Percentiles rank a stretch among this genome's conserved stretches.
These are phyloP conservation scores for Pleurotus djamor DNA, from an alignment of 768 basidiomycete genomes.

Conservation along the genomic window DNA sequence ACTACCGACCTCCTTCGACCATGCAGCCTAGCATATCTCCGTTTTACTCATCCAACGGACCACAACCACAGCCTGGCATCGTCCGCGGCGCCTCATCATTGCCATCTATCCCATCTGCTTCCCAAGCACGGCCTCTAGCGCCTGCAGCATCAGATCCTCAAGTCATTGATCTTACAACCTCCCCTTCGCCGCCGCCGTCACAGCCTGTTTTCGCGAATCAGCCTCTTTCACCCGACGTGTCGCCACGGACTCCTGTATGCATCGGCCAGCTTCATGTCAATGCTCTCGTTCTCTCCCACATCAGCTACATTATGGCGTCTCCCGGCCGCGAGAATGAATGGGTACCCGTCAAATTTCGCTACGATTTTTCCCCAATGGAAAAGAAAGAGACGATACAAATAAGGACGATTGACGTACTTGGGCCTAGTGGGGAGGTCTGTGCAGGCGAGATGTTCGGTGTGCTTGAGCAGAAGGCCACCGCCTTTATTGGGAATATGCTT, in stretches of 20 bases:
- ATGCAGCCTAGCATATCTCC: conserved; percentile 37
- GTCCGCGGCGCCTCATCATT: conserved; percentile 18
- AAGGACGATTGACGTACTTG: conserved; percentile 54
- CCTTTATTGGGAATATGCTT: conserved; percentile 77
- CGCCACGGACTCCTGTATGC: conserved; percentile 83
- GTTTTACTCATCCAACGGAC: conserved; percentile 23
- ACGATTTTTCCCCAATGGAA: conserved; percentile 55
- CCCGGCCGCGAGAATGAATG: conserved; percentile 50
- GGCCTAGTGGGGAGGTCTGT: conserved; percentile 49
- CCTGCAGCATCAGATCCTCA: conserved; percentile 35
- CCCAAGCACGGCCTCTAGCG: conserved; percentile 19
- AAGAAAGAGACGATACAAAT: conserved; percentile 78
- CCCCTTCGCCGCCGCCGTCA: conserved; percentile 52
- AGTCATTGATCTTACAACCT: conserved; percentile 75
- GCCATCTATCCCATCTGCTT: conserved; percentile 17
- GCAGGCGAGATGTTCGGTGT: conserved; percentile 76
- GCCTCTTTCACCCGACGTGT: conserved; percentile 52
- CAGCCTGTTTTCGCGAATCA: conserved; percentile 20
- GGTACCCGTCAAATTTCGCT: conserved; percentile 66
- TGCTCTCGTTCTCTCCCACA: conserved; percentile 83
- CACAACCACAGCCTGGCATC: conserved; percentile 11
- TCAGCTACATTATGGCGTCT: conserved; percentile 59
- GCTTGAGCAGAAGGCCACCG: conserved; percentile 84
- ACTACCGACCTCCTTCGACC: conserved; percentile 49
- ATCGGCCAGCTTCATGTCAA: conserved; percentile 84